phyloP scores from a whole-genome alignment of 805 yeast species.

The Wickerhamomyces chaumierensis region DNA sequence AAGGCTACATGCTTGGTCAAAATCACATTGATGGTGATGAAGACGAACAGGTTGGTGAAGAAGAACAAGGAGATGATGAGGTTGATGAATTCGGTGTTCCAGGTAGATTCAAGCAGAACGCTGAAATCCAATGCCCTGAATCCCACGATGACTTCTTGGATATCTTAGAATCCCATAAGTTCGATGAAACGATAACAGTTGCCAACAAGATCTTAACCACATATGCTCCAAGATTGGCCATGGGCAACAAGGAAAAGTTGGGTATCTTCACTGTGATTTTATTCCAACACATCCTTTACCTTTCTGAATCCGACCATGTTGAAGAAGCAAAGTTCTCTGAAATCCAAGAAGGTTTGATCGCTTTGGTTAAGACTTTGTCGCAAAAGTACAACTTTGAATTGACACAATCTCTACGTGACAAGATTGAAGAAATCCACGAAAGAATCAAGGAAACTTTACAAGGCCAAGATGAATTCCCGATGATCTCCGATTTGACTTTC shows the following conservation, averaged over 20 bases:
- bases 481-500: constrained; percentile 48
- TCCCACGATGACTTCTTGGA: constrained; percentile 31
- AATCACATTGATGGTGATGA: constrained; percentile 29
- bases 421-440: constrained; percentile 42
- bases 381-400: constrained; percentile 55
- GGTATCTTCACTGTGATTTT: constrained; percentile 53
- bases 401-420: constrained; percentile 49
- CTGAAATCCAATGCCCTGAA: constrained; percentile 34
- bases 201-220: constrained; percentile 45
- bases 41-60: constrained; percentile 1
- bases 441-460: constrained; percentile 26
- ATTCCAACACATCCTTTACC: constrained; percentile 46
- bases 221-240: constrained; percentile 68
- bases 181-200: constrained; percentile 32
- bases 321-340: constrained; percentile 24
- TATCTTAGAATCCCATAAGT: constrained; percentile 23
- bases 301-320: constrained; percentile 28
- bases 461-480: constrained; percentile 25
- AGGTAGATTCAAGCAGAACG: constrained; percentile 5
- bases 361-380: constrained; percentile 43
- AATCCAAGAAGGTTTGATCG: constrained; percentile 31
- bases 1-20: constrained; percentile 20
- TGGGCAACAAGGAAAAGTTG: constrained; percentile 70
- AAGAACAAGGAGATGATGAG: constrained; percentile 13
- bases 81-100: constrained; percentile 11